phyloP scores from a whole-genome alignment of 495 filamentous ascomycete genomes.

The Ascobolus immersus region DNA sequence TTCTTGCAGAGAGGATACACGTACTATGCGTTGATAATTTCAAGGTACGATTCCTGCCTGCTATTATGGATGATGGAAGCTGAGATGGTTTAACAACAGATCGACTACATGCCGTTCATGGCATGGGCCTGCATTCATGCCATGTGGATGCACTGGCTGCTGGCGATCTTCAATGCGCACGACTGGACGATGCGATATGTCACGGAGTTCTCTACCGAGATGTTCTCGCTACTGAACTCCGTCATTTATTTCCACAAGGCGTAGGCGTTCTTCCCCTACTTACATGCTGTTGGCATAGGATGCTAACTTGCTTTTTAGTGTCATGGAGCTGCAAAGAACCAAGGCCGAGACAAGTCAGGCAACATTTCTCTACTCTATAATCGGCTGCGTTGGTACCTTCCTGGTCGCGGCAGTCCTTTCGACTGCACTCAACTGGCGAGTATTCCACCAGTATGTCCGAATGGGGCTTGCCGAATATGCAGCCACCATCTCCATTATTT shows the following conservation, averaged over 20 bases:
- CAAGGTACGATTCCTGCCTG: constrained; percentile 22
- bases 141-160: constrained; percentile 41
- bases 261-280: constrained; percentile 3
- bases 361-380: constrained; percentile 43
- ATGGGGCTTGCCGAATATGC: constrained; percentile 43
- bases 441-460: constrained; percentile 40
- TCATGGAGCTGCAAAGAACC: constrained; percentile 39
- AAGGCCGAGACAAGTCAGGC: constrained; percentile 35
- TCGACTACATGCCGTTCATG: constrained; percentile 46
- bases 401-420: constrained; percentile 39
- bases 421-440: constrained; percentile 37
- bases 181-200: constrained; percentile 61
- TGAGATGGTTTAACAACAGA: constrained; percentile 16
- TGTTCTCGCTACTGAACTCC: constrained; percentile 44
- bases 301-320: constrained; percentile 5
- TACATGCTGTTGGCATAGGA: background rate
- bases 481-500: constrained; percentile 42
- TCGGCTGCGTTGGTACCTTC: constrained; percentile 47
- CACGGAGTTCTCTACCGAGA: constrained; percentile 44
- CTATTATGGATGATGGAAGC: background rate
- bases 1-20: constrained; percentile 46
- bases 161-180: constrained; percentile 47
- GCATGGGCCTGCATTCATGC: constrained; percentile 50
- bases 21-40: constrained; percentile 31
- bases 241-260: constrained; percentile 58